phyloP scores from a whole-genome alignment of 495 filamentous ascomycete genomes.

The Bryoglossum gracile region DNA sequence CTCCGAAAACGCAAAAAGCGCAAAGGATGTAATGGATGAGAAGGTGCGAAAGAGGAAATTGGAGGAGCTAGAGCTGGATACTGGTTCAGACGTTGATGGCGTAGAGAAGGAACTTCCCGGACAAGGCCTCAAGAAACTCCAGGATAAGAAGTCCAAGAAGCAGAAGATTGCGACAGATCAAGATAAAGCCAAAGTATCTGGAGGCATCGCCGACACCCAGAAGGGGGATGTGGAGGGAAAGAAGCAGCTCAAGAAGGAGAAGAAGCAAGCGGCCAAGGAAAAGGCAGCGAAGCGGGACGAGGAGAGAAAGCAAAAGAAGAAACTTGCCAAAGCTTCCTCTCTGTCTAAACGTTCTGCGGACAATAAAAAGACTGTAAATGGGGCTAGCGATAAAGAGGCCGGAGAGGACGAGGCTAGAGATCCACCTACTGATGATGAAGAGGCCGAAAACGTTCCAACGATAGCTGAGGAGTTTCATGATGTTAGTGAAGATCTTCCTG shows the following conservation, averaged over 20 bases:
- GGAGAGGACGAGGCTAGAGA: conserved; percentile 2
- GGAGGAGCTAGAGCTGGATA: conserved; percentile 39
- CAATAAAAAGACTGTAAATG: conserved; percentile 29
- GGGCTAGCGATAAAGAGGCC: conserved; percentile 14
- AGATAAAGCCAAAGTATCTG: background rate
- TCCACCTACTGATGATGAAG: conserved; percentile 29
- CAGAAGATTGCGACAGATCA: conserved; percentile 16
- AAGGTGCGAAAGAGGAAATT: conserved; percentile 67
- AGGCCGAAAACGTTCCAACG: conserved; percentile 24
- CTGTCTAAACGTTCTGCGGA: no score
- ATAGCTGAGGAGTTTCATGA: conserved; percentile 25
- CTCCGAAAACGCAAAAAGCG: conserved; percentile 63
- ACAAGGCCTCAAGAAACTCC: conserved; percentile 40
- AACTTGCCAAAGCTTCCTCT: conserved; percentile 30
- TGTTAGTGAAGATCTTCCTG: conserved; percentile 34
- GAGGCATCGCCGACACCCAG: background rate
- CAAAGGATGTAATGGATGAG: conserved; percentile 81
- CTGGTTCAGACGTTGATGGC: conserved; percentile 27
- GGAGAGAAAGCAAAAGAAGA: conserved; percentile 19
- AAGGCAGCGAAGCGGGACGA: conserved; percentile 4
- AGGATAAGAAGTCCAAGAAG: conserved; percentile 24
- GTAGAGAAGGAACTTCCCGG: conserved; percentile 47
- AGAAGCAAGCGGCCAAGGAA: conserved; percentile 25
- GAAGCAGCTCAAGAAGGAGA: conserved; percentile 15
- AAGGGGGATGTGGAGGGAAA: conserved; percentile 8